Evolutionary conservation across 257 asterid genomes (phyloP).

Genomic region (Solanum appendiculatum): DNA sequence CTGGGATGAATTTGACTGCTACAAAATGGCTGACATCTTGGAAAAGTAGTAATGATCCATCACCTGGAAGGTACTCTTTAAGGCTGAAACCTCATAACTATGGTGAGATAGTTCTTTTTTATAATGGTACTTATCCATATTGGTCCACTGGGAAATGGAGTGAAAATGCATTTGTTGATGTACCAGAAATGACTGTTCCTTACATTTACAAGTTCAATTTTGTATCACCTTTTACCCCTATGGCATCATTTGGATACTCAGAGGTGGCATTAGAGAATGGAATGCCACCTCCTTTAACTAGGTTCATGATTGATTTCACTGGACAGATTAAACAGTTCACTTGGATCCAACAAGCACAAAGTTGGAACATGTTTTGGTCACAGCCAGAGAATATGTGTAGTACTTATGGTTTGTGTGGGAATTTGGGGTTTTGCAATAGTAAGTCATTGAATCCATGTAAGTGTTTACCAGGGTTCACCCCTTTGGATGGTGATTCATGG

Average conservation of each 20-base stretch:
- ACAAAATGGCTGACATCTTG: conserved; percentile 38
- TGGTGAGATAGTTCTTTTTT: conserved; percentile 64
- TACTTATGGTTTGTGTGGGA: conserved; percentile 62
- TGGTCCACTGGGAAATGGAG: conserved; percentile 79
- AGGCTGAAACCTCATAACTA: conserved; percentile 40
- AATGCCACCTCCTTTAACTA: conserved; percentile 48
- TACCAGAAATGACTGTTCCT: conserved; percentile 70
- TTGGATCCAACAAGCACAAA: conserved; percentile 54
- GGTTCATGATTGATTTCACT: conserved; percentile 46
- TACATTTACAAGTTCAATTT: conserved; percentile 57
- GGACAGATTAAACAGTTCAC: conserved; percentile 69
- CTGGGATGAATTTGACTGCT: conserved; percentile 62
- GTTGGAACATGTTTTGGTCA: conserved; percentile 74
- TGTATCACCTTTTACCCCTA: conserved; percentile 41
- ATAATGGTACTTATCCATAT: conserved; percentile 25
- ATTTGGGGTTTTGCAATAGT: conserved; percentile 50
- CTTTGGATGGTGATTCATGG: conserved; percentile 44
- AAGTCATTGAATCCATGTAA: conserved; percentile 37
- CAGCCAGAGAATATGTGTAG: conserved; percentile 60
- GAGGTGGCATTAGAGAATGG: conserved; percentile 53
- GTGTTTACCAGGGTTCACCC: conserved; percentile 51
- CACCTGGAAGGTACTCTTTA: conserved; percentile 63
- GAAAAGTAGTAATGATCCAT: conserved; percentile 56
- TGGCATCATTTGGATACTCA: conserved; percentile 60
- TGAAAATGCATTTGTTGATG: conserved; percentile 51